Conservation (phyloP, 2,329 filamentous ascomycete genomes). For the Xylaria sp. region DNA sequence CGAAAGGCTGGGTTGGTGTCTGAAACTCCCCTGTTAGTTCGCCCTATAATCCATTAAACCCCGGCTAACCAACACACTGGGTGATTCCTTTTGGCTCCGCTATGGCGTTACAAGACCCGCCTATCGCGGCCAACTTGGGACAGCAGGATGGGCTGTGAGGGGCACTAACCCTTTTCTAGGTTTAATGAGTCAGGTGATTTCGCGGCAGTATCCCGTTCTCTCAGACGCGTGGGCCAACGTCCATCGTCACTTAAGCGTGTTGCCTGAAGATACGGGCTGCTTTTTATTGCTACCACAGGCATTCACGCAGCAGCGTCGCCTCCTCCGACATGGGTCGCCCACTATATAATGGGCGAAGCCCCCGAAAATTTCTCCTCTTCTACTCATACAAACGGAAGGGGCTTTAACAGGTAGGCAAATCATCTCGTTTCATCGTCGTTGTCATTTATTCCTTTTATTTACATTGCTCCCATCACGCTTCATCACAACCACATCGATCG, state of each 20-base stretch:
- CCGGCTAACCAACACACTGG: constrained; percentile 38
- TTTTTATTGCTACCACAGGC: constrained; percentile 34
- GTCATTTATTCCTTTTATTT: constrained; percentile 25
- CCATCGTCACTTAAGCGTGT: constrained; percentile 46
- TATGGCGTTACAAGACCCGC: constrained; percentile 22
- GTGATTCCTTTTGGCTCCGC: constrained; percentile 35
- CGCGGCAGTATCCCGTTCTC: constrained; percentile 43
- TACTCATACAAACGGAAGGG: constrained; percentile 37
- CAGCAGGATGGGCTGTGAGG: constrained; percentile 25
- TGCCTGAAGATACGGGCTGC: constrained; percentile 44
- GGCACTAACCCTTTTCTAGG: constrained; percentile 40
- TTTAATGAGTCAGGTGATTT: constrained; percentile 46
- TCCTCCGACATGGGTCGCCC: constrained; percentile 35
- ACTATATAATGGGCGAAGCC: constrained; percentile 39
- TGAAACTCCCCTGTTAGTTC: constrained; percentile 35
- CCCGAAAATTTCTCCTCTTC: constrained; percentile 39
- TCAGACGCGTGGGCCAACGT: constrained; percentile 46
- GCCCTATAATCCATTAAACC: constrained; percentile 39
- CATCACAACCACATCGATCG: constrained; percentile 8
- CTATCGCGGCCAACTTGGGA: constrained; percentile 36
- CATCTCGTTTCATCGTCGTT: constrained; percentile 38
- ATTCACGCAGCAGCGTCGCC: constrained; percentile 31
- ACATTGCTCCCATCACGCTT: constrained; percentile 25
- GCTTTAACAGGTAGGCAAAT: constrained; percentile 44
- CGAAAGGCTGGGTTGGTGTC: constrained; percentile 20